Percentiles rank a stretch among this genome's conserved stretches.
Conservation (phyloP, 768 basidiomycete species). For the Lactarius psammicola region DNA sequence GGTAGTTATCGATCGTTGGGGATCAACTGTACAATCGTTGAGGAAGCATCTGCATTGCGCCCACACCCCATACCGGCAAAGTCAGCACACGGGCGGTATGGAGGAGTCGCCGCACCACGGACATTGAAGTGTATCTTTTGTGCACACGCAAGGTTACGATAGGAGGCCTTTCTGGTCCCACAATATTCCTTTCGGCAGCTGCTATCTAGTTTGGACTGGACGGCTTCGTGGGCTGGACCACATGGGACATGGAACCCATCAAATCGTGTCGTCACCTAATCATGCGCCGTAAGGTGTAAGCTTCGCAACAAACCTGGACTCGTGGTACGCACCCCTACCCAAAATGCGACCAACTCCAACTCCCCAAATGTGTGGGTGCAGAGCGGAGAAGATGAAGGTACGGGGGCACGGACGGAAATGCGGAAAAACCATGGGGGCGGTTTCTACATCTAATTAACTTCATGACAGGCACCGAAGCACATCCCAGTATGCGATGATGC, state of each 20-base stretch:
- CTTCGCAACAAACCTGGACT: neutral
- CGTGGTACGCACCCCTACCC: neutral
- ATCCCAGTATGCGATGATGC: neutral
- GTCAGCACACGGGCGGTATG: neutral
- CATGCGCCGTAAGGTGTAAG: neutral
- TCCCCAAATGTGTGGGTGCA: neutral
- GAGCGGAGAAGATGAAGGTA: neutral
- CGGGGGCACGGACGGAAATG: neutral
- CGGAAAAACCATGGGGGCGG: neutral
- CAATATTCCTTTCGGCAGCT: neutral
- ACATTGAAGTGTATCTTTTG: neutral
- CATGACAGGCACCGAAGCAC: neutral
- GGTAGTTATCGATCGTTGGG: constrained; percentile 1
- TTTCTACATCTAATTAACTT: neutral
- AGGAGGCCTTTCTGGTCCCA: neutral
- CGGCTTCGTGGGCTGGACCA: neutral
- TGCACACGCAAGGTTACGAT: neutral
- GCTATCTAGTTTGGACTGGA: neutral
- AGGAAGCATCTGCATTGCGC: neutral
- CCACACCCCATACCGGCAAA: neutral
- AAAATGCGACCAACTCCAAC: neutral
- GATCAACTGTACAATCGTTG: neutral
- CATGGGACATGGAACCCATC: neutral
- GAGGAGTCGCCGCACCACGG: neutral
- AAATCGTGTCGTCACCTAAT: neutral